Evolutionary conservation across 495 filamentous ascomycete genomes (phyloP).

Genomic region (Podospora conica): DNA sequence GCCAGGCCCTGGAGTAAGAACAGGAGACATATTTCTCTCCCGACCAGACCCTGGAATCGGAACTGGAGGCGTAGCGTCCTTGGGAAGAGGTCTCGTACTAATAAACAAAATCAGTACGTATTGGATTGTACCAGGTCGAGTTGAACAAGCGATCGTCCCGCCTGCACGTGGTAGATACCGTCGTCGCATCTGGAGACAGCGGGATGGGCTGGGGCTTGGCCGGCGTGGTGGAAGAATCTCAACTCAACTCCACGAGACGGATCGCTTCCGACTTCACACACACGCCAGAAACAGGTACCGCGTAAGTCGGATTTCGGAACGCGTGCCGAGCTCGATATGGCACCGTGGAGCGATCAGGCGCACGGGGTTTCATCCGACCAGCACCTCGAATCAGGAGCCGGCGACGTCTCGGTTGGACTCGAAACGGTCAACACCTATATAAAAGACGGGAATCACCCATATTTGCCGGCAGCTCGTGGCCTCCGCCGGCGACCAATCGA

Average conservation of each 20-base stretch:
- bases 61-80: no score
- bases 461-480: not conserved
- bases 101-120: no score
- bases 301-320: not conserved
- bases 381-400: not conserved
- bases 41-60: no score
- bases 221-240: no score
- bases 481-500: not conserved
- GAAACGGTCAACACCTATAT: not conserved
- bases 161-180: not conserved
- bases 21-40: no score
- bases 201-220: not conserved
- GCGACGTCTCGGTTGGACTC: not conserved
- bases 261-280: constrained; percentile 3
- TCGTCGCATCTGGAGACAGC: not conserved
- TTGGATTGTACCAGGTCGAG: not conserved
- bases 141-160: not conserved
- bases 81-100: no score
- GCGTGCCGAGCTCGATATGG: not conserved
- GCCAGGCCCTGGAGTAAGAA: no score
- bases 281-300: not conserved
- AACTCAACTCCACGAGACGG: no score
- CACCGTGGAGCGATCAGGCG: not conserved
- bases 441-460: not conserved
- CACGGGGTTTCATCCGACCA: not conserved